Evolutionary conservation across 129 eudicot genomes (phyloP).

Genomic region (Chrysanthemum seticuspe): DNA sequence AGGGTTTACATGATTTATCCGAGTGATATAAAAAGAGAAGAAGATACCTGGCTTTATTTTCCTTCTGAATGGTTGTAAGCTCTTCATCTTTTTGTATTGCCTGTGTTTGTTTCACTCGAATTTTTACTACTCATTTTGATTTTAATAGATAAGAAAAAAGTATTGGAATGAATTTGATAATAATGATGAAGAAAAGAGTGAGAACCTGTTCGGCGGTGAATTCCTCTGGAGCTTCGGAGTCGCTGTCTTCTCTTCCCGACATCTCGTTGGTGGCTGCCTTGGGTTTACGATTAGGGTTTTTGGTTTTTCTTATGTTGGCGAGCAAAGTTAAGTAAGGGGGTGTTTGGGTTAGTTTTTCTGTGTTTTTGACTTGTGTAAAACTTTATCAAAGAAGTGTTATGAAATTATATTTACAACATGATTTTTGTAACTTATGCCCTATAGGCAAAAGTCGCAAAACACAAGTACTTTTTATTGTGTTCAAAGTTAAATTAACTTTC

Average conservation of each 20-base stretch:
- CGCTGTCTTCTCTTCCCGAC: conserved; percentile 59
- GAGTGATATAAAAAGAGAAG: neutral
- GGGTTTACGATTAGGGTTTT: conserved; percentile 30
- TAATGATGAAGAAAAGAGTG: neutral
- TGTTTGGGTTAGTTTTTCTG: too few relatives aligned
- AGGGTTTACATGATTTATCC: neutral
- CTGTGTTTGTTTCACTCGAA: conserved; percentile 26
- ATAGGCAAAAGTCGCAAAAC: too few relatives aligned
- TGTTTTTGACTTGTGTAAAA: too few relatives aligned
- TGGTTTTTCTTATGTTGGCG: neutral
- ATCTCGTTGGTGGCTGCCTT: conserved; percentile 16
- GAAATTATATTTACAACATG: too few relatives aligned
- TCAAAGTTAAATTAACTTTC: too few relatives aligned
- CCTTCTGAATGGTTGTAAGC: conserved; percentile 48
- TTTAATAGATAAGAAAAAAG: neutral
- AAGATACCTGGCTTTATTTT: conserved; percentile 64
- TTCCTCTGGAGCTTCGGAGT: conserved; percentile 91
- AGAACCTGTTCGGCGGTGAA: conserved; percentile 67
- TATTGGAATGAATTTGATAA: neutral
- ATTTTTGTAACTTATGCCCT: too few relatives aligned
- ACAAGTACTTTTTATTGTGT: too few relatives aligned
- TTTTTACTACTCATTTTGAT: neutral
- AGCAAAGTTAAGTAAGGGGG: too few relatives aligned
- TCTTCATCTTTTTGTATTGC: conserved; percentile 59
- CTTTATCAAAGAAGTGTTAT: too few relatives aligned